These are phyloP conservation scores for Massarina eburnea DNA, from an alignment of 2,329 filamentous ascomycete species.

Conservation along the genomic window DNA sequence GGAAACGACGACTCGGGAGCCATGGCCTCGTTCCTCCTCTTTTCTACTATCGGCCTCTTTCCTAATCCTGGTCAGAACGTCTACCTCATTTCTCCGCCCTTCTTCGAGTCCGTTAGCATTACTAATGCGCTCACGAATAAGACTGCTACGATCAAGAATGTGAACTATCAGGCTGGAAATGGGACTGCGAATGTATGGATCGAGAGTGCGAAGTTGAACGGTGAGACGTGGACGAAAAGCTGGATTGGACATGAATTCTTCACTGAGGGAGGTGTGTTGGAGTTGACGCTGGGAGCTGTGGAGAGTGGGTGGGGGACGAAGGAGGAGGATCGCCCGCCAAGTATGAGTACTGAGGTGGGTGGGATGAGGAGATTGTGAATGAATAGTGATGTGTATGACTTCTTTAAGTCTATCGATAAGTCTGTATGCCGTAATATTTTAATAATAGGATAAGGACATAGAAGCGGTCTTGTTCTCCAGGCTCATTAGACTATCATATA, in stretches of 20 bases:
- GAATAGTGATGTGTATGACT: too few relatives aligned
- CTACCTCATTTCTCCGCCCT: conserved; percentile 51
- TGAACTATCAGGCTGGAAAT: conserved; percentile 47
- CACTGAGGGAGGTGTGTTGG: conserved; percentile 46
- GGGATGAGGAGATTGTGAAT: not conserved
- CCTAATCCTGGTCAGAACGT: conserved; percentile 53
- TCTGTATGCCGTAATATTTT: too few relatives aligned
- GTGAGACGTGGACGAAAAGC: conserved; percentile 45
- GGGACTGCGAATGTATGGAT: conserved; percentile 42
- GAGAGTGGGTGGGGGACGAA: conserved; percentile 50
- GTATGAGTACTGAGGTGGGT: conserved; percentile 9
- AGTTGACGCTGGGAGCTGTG: conserved; percentile 43
- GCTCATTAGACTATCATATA: too few relatives aligned
- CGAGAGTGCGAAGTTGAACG: conserved; percentile 48
- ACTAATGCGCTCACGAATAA: conserved; percentile 45
- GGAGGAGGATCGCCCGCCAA: conserved; percentile 39
- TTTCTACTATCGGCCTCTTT: conserved; percentile 50
- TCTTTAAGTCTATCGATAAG: too few relatives aligned
- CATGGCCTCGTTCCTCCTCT: conserved; percentile 49
- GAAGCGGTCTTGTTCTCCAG: too few relatives aligned
- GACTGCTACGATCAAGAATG: conserved; percentile 43
- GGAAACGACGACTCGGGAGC: conserved; percentile 52
- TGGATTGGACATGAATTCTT: conserved; percentile 52
- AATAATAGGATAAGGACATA: too few relatives aligned
- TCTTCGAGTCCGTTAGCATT: conserved; percentile 47